Evolutionary conservation across 371 early-diverging fungal genomes (phyloP).

Genomic region (Mortierella sp.): DNA sequence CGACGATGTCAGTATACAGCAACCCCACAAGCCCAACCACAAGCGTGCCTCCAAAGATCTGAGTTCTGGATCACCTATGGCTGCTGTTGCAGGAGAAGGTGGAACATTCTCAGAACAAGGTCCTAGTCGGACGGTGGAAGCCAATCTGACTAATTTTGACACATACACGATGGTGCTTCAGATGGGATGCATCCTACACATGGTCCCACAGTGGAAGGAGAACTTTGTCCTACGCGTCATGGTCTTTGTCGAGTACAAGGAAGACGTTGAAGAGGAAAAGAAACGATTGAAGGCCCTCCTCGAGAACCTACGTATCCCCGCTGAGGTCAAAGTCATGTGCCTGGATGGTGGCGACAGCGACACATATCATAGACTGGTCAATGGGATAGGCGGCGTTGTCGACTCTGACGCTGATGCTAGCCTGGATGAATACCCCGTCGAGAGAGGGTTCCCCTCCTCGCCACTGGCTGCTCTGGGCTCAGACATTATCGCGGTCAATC

Average conservation of each 20-base stretch:
- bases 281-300: constrained; percentile 59
- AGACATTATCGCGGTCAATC: constrained; percentile 9
- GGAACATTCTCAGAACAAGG: neutral
- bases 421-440: constrained; percentile 8
- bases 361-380: constrained; percentile 55
- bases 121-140: constrained; percentile 9
- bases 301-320: constrained; percentile 65
- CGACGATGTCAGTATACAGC: constrained; percentile 13
- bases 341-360: constrained; percentile 57
- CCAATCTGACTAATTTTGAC: constrained; percentile 68
- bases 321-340: constrained; percentile 64
- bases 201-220: constrained; percentile 68
- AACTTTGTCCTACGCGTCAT: constrained; percentile 65
- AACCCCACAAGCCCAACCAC: neutral
- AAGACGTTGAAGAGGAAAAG: constrained; percentile 64
- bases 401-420: no score
- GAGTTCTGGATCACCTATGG: constrained; percentile 1
- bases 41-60: constrained; percentile 34
- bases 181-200: constrained; percentile 73
- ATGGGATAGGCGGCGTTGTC: constrained; percentile 1
- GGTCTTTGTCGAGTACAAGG: constrained; percentile 67
- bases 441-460: neutral
- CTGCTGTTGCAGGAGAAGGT: constrained; percentile 6
- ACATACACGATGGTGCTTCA: constrained; percentile 79
- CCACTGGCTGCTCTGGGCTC: constrained; percentile 1